These are phyloP conservation scores for Pezicula carpinea DNA, from an alignment of 2,329 filamentous ascomycete species.

Conservation along the genomic window DNA sequence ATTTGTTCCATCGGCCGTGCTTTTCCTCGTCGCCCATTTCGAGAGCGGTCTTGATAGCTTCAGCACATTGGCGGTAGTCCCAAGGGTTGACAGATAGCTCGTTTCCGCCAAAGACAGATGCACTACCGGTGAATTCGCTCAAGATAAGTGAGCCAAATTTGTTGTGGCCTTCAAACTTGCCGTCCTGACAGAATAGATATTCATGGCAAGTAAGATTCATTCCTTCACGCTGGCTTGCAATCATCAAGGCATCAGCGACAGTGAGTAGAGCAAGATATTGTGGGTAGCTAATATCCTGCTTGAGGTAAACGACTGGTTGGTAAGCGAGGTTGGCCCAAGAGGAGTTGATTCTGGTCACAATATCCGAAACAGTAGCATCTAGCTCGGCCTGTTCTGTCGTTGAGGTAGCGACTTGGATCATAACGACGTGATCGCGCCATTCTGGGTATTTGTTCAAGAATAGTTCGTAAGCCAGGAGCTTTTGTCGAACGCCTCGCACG, in stretches of 20 bases:
- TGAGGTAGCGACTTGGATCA: constrained; percentile 92
- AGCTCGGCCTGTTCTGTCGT: constrained; percentile 84
- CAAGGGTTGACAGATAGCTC: constrained; percentile 89
- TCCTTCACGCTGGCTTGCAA: constrained; percentile 90
- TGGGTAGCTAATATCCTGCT: constrained; percentile 88
- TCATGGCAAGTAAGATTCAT: constrained; percentile 98
- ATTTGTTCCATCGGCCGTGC: constrained; percentile 64
- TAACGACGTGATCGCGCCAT: constrained; percentile 59
- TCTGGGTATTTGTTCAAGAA: constrained; percentile 89
- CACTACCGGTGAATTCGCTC: constrained; percentile 91
- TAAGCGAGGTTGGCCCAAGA: constrained; percentile 86
- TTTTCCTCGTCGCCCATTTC: constrained; percentile 77
- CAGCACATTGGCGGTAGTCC: constrained; percentile 85
- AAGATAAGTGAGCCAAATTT: constrained; percentile 86
- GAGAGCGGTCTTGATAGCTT: constrained; percentile 78
- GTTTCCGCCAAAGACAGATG: constrained; percentile 75
- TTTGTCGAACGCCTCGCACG: constrained; percentile 88
- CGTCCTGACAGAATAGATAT: constrained; percentile 90
- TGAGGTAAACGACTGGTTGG: constrained; percentile 87
- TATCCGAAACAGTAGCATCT: constrained; percentile 84
- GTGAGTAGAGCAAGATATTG: constrained; percentile 91
- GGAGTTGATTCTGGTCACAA: constrained; percentile 91
- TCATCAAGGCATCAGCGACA: constrained; percentile 87
- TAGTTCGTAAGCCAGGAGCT: constrained; percentile 79
- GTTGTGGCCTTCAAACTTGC: constrained; percentile 61